Base-by-base conservation (phyloP, 345 rosid species). In the Gossypium rotundifolium region DNA sequence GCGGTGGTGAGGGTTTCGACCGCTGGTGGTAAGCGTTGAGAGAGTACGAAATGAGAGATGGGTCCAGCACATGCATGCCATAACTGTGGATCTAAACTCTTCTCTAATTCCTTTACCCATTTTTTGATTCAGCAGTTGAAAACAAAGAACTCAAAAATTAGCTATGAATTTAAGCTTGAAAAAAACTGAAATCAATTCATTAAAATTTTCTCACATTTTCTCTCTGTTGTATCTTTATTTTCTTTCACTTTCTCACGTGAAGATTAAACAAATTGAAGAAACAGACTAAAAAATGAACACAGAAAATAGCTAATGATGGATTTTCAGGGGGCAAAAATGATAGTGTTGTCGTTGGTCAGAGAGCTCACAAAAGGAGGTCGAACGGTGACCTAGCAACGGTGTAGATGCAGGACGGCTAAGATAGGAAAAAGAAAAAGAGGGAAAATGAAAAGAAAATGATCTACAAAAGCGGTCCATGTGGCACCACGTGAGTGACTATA, bases 41-140 rank as follows among this genome's bases (percentile, higher is more conserved):
- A 0, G n/a, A 8, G 11, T 12, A 27, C 9, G 20, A 54, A 46
- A 45, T 45, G 3, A 5, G 40, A 4, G 40, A 95, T 87, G 62
- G 94, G 85, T 73, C 99, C 99, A 18, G 99, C 98, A 79, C 98
- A 95, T 17, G 96, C 99, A 76, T 88, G 97, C 99, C 99, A 95
- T 74, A 95, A 85, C 72, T 88, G 97, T 54, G 97, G 89, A 90
- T 91, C 96, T 80, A 95, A 85, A 82, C 87, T 78, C 77, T 79
- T 84, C 78, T 83, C 91, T 65, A 65, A 52, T 75, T 89, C 93
- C 84, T 77, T 79, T 83, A 81, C 76, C 27, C n/a, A 9, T 23
- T 29, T 51, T 16, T 14, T 10, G 42, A 11, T 11, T 22, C 49
- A 8, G 20, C 0, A 44, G 51, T 5, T 1, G 8, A 8, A 58